Conservation (phyloP, 2,329 filamentous ascomycete species). For the Colletotrichum sp. region DNA sequence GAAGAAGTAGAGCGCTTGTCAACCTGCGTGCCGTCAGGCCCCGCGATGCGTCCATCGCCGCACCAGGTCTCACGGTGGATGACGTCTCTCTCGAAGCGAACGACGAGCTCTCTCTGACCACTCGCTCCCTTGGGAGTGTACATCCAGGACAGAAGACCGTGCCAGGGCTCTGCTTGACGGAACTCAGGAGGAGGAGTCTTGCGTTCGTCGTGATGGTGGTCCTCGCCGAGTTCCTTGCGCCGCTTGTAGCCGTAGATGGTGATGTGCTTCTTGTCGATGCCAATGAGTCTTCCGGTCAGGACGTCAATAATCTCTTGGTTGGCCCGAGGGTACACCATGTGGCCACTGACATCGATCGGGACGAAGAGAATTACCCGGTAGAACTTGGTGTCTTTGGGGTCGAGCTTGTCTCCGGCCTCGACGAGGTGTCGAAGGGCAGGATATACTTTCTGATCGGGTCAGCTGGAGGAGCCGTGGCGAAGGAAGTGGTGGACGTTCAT, state of each 20-base stretch:
- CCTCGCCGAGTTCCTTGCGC: not conserved
- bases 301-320: not conserved
- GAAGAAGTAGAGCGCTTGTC: not conserved
- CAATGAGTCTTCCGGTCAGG: not conserved
- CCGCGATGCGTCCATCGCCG: not conserved
- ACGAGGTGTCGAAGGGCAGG: not conserved
- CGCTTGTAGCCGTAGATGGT: not conserved
- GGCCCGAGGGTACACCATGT: not conserved
- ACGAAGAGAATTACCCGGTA: slow-evolving; percentile 8
- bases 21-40: not conserved
- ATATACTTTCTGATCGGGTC: not conserved
- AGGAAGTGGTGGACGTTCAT: slow-evolving; percentile 12
- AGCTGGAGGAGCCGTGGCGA: not conserved
- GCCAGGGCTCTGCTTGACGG: not conserved
- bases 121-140: slow-evolving; percentile 7
- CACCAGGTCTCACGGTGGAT: slow-evolving; percentile 31
- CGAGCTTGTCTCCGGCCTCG: not conserved
- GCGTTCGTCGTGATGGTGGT: not conserved
- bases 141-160: slow-evolving; percentile 10
- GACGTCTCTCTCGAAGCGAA: slow-evolving; percentile 15
- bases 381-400: not conserved
- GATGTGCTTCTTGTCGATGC: not conserved
- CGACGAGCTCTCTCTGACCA: not conserved
- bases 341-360: not conserved
- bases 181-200: not conserved